A percentile compares a stretch with the other conserved stretches of the same genome.
phyloP scores from a whole-genome alignment of 192 early-diverging fungal genomes.

The Spizellomyces sp. region DNA sequence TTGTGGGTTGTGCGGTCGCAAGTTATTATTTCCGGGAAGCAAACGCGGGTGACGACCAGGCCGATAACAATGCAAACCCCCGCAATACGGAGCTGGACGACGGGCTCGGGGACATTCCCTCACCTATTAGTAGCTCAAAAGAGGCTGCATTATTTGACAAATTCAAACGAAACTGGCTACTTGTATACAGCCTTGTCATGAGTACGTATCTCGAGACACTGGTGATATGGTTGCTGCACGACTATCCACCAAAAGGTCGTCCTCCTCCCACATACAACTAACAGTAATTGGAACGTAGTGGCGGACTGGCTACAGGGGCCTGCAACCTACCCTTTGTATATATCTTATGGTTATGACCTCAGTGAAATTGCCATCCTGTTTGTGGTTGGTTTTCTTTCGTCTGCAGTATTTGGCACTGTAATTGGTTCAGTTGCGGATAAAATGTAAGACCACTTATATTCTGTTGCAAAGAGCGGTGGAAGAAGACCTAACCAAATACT shows the following conservation, averaged over 20 bases:
- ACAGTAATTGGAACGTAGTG: conserved; percentile 4
- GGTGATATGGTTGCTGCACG: not conserved
- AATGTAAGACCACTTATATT: conserved; percentile 44
- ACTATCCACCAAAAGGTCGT: not conserved
- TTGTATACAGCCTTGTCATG: conserved; percentile 56
- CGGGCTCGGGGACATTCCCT: conserved; percentile 1
- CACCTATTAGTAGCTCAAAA: conserved; percentile 4
- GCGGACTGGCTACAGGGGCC: conserved; percentile 50
- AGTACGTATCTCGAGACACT: conserved; percentile 34
- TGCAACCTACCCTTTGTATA: conserved; percentile 70
- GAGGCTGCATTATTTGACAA: conserved; percentile 26
- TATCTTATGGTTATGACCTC: conserved; percentile 57
- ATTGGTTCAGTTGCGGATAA: conserved; percentile 72
- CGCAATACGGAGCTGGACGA: not conserved
- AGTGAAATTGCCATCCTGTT: conserved; percentile 68
- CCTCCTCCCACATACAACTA: not conserved
- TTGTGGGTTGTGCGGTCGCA: conserved; percentile 6
- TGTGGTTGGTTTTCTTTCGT: conserved; percentile 70
- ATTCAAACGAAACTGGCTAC: conserved; percentile 56
- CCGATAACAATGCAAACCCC: not conserved
- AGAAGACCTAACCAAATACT: not conserved
- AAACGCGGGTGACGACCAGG: not conserved
- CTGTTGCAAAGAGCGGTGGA: not conserved
- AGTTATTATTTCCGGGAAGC: conserved; percentile 20
- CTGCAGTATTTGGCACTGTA: conserved; percentile 71